Evolutionary conservation across 176 grass and related monocot species (phyloP), one percentile per base, ranked within the genome.

Genomic region (Tillandsia leiboldiana): DNA sequence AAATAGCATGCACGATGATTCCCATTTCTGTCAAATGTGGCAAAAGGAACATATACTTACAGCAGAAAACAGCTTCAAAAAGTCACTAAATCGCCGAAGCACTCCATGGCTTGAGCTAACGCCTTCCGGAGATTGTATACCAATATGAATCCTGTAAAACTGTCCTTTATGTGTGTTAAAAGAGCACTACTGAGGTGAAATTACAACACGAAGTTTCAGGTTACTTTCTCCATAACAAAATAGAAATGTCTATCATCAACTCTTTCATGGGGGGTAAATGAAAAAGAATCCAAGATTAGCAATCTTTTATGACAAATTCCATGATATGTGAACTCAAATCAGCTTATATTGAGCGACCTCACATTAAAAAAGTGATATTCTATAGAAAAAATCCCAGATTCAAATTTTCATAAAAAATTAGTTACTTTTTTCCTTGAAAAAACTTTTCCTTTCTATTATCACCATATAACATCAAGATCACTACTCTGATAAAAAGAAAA

Each of bases 111-210:
- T 93, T 63, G 90, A 88, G 72, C 87, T 93, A 69, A 84, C 50
- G 3, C 95, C 95, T 86, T 99, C 90, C 62, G 95, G 84, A 73
- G 95, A 99, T 83, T 99, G 95, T 88, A 99, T 68, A 68, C 95
- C 95, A 52, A 94, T 72, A 86, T 99, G 87, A 81, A 99, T 83
- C 84, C 95, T 99, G 82, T 93, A 99, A 99, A 93, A 94, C 95
- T 99, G 95, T 88, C 77, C 78, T 92, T 90, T 87, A 90, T 83
- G 72, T 73, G 67, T 81, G 88, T 85, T 88, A 92, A 87, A 67
- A 77, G 29, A 79, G 11, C 59, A 48, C 68, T 81, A 70, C 26
- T 53, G 22, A 50, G 29, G 71, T 20, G 47, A 51, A 79, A 73
- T 0, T 71, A 15, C 69, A 68, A 9, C 18, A 51, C 2, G 13